A percentile compares a stretch with the other conserved stretches of the same genome.
These are phyloP conservation scores for Fusarium continuum DNA, from an alignment of 2,329 filamentous ascomycete genomes.

Conservation along the genomic window DNA sequence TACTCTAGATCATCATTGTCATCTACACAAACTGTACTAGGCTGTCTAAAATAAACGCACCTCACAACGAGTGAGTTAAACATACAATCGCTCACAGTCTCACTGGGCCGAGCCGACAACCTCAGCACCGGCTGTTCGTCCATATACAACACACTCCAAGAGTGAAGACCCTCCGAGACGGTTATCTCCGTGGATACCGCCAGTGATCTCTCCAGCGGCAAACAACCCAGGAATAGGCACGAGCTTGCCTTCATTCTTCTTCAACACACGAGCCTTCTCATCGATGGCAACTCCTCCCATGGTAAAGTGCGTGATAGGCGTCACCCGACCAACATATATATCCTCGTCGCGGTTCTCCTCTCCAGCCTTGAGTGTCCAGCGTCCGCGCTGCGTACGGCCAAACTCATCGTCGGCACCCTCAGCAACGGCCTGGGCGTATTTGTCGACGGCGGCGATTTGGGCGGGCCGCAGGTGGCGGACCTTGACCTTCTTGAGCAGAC, in stretches of 20 bases:
- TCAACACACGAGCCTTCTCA: slow-evolving; percentile 60
- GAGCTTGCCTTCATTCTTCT: slow-evolving; percentile 46
- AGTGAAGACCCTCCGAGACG: slow-evolving; percentile 68
- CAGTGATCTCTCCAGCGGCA: slow-evolving; percentile 71
- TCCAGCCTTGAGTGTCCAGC: slow-evolving; percentile 59
- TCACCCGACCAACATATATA: slow-evolving; percentile 67
- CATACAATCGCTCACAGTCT: not conserved
- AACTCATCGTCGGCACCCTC: slow-evolving; percentile 54
- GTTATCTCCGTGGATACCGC: slow-evolving; percentile 71
- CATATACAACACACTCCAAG: slow-evolving; percentile 71
- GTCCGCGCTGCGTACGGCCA: slow-evolving; percentile 61
- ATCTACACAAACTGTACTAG: not conserved
- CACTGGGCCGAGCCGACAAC: slow-evolving; percentile 18
- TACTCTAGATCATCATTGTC: too few species aligned
- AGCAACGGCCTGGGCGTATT: slow-evolving; percentile 58
- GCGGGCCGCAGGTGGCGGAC: slow-evolving; percentile 57
- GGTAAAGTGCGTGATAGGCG: slow-evolving; percentile 72
- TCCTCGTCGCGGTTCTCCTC: slow-evolving; percentile 60
- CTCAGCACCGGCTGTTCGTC: slow-evolving; percentile 61
- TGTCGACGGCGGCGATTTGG: slow-evolving; percentile 55
- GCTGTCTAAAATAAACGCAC: slow-evolving; percentile 26
- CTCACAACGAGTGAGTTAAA: slow-evolving; percentile 34
- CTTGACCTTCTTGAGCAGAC: slow-evolving; percentile 65
- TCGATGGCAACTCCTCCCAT: slow-evolving; percentile 72
- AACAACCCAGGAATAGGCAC: slow-evolving; percentile 64